phyloP scores from a whole-genome alignment of 495 filamentous ascomycete species.

The Penicillium pulvis region DNA sequence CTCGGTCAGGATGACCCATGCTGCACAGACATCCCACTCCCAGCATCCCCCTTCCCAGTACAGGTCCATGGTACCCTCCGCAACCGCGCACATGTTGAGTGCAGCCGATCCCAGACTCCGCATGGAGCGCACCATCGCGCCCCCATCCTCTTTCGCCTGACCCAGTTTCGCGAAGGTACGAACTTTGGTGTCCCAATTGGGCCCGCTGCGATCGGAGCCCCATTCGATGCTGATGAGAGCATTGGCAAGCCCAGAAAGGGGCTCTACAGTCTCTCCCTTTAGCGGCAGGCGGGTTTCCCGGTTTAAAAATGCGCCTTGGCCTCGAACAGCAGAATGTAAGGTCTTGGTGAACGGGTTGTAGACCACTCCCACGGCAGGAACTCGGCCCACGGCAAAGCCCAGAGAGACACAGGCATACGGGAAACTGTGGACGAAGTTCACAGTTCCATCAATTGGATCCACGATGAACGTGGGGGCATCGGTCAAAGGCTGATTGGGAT shows the following conservation, averaged over 20 bases:
- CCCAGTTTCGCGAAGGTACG: conserved; percentile 70
- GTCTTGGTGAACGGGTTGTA: conserved; percentile 76
- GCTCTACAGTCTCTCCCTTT: conserved; percentile 46
- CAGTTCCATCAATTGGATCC: conserved; percentile 89
- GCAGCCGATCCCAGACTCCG: conserved; percentile 78
- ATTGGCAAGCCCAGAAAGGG: conserved; percentile 59
- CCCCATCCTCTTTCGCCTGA: conserved; percentile 62
- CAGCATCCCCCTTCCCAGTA: conserved; percentile 97
- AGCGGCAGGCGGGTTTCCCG: conserved; percentile 55
- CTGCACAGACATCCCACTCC: conserved; percentile 94
- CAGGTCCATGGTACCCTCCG: conserved; percentile 73
- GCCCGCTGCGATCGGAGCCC: conserved; percentile 71
- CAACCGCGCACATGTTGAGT: conserved; percentile 80
- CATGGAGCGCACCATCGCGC: conserved; percentile 82
- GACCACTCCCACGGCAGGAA: conserved; percentile 75
- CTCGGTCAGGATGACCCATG: conserved; percentile 84
- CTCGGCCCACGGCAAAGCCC: conserved; percentile 65
- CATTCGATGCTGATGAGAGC: conserved; percentile 76
- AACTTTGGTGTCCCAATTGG: conserved; percentile 74
- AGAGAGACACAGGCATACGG: conserved; percentile 82
- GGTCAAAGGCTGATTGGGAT: conserved; percentile 64
- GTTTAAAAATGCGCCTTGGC: conserved; percentile 67
- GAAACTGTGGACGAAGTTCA: conserved; percentile 84
- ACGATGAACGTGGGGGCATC: conserved; percentile 79
- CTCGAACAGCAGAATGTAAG: conserved; percentile 71